These are phyloP conservation scores for Microbotryomycetes sp. DNA, from an alignment of 1,284 basidiomycete species.

Conservation along the genomic window DNA sequence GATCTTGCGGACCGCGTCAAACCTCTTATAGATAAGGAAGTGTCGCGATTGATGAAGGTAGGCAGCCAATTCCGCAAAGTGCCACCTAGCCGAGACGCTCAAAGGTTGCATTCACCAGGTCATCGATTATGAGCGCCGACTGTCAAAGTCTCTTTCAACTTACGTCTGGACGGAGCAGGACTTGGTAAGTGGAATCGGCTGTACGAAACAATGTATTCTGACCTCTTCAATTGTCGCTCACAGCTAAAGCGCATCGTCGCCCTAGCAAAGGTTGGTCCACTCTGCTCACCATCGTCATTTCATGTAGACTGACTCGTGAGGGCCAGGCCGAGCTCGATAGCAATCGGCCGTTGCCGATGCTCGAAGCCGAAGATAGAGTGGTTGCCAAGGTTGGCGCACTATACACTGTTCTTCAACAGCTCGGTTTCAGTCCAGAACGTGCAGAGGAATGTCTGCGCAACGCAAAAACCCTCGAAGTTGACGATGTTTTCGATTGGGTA, in stretches of 20 bases:
- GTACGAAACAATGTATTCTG: neutral
- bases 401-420: constrained; percentile 70
- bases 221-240: neutral
- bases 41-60: constrained; percentile 58
- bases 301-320: neutral
- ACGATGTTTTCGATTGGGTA: constrained; percentile 91
- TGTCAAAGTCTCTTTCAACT: constrained; percentile 57
- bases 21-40: constrained; percentile 83
- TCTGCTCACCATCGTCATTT: too few species aligned
- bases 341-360: constrained; percentile 15
- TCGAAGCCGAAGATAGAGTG: constrained; percentile 59
- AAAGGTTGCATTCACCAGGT: constrained; percentile 46
- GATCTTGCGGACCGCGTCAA: constrained; percentile 70
- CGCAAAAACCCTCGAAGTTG: constrained; percentile 61
- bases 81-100: neutral
- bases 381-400: constrained; percentile 65
- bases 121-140: constrained; percentile 75
- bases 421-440: constrained; percentile 68
- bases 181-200: constrained; percentile 14
- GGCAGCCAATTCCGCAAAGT: constrained; percentile 6
- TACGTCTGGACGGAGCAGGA: constrained; percentile 46
- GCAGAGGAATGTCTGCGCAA: constrained; percentile 63
- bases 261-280: neutral
- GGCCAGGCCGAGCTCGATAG: neutral
- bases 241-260: neutral